A percentile compares a stretch with the other conserved stretches of the same genome.
phyloP scores from a whole-genome alignment of 1,139 yeast species.

The Yamadazyma songkhlaensis region DNA sequence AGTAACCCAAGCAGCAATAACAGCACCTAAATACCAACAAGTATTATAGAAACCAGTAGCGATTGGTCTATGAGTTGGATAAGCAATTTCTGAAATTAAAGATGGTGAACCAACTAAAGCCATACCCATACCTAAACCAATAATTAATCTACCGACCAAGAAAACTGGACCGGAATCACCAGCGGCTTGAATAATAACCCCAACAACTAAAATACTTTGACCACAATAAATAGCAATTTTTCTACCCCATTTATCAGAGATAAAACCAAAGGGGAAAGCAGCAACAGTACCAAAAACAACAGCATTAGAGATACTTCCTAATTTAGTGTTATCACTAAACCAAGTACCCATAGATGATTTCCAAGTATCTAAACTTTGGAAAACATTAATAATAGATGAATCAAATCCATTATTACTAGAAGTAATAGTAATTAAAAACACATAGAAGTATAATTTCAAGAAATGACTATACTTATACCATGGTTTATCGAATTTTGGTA shows the following conservation, averaged over 20 bases:
- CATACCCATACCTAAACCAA: slow-evolving; percentile 42
- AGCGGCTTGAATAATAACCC: slow-evolving; percentile 40
- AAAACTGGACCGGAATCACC: slow-evolving; percentile 40
- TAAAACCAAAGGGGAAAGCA: slow-evolving; percentile 20
- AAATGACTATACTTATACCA: slow-evolving; percentile 32
- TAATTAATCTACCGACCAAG: slow-evolving; percentile 32
- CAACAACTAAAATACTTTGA: slow-evolving; percentile 26
- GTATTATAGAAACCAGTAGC: slow-evolving; percentile 45
- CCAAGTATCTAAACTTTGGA: slow-evolving; percentile 43
- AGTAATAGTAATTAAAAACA: slow-evolving; percentile 41
- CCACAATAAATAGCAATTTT: slow-evolving; percentile 27
- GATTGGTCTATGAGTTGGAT: slow-evolving; percentile 46
- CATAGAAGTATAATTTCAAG: slow-evolving; percentile 28
- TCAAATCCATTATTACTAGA: slow-evolving; percentile 53
- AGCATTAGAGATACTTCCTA: slow-evolving; percentile 41
- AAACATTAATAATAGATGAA: slow-evolving; percentile 49
- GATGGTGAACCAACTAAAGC: slow-evolving; percentile 37
- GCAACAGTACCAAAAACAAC: slow-evolving; percentile 20
- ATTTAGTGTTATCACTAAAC: slow-evolving; percentile 42
- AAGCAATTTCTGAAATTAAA: slow-evolving; percentile 39
- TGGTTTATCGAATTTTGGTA: slow-evolving; percentile 11
- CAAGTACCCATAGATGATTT: slow-evolving; percentile 40
- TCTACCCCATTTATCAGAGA: slow-evolving; percentile 30
- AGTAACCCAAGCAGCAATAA: slow-evolving; percentile 53
- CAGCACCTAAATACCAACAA: slow-evolving; percentile 52